Base-by-base conservation (phyloP, 805 yeast species). In the Jamesozyma jinghongensis region DNA sequence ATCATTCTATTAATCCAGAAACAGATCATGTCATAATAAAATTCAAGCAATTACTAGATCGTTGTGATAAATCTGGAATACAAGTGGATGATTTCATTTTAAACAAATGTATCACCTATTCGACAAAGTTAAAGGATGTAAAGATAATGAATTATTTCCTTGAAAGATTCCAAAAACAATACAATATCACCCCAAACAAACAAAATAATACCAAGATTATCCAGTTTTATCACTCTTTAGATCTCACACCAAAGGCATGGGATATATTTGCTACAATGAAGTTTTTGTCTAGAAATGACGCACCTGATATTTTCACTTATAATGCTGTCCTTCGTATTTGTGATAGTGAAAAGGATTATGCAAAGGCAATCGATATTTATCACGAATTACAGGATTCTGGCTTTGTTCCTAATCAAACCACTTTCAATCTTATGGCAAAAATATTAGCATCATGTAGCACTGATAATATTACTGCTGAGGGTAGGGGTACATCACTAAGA, bases 191-290 rank as follows among this genome's bases (percentile, higher is more conserved):
- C 12, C 63, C 62, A 17, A 56, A 59, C 35, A 57, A 44, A 37
- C 47, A 49, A 14, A 58, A 54, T 30, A 56, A 48, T 34, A 58
- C 63, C 6, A 50, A 56, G 2, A 45, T 61, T 13, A 49, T 58
- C 16, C 58, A 55, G 37, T 59, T 53, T 36, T 61, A 55, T 27
- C 40, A 44, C 3, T 42, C 44, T 29, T 8, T 44, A 17, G 47
- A 50, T 10, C 22, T 46, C 5, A 30, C 39, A 11, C 41, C 48
- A 19, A 77, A 81, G 46, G 94, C 95, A 0, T 72, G 74, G 41
- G 77, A 77, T 34, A 66, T 84, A 2, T 92, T 92, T 61, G 86
- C 81, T 48, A 76, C 85, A 46, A 78, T 92, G 87, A 90, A 86
- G 56, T 90, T 85, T 57, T 59, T 81, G 49, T 77, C 92, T 1